These are phyloP conservation scores for Coemansia sp. DNA, from an alignment of 192 early-diverging fungal genomes.

Conservation along the genomic window DNA sequence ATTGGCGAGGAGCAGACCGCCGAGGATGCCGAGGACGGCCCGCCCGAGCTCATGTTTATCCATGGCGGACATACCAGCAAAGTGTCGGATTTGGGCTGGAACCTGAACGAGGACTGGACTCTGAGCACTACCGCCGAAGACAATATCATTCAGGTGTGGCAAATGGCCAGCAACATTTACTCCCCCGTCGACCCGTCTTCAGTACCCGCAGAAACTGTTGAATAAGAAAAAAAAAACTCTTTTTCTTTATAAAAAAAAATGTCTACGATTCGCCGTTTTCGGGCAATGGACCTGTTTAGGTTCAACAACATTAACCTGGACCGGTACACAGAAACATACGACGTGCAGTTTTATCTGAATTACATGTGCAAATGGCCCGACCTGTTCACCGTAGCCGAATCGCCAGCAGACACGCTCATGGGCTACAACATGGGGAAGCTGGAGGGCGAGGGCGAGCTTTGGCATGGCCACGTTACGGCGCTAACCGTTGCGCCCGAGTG, in stretches of 20 bases:
- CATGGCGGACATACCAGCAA: constrained; percentile 98
- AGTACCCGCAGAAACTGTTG: constrained; percentile 33
- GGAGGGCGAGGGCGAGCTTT: constrained; percentile 80
- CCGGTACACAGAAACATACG: constrained; percentile 93
- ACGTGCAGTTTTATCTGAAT: constrained; percentile 87
- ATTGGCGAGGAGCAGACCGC: constrained; percentile 94
- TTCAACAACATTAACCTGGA: constrained; percentile 98
- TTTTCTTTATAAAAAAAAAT: constrained; percentile 23
- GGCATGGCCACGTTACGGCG: constrained; percentile 99
- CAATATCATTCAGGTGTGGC: constrained; percentile 98
- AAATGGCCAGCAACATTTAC: constrained; percentile 78
- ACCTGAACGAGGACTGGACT: constrained; percentile 89
- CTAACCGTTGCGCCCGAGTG: constrained; percentile 95
- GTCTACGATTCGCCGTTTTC: constrained; percentile 60
- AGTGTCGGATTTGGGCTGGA: constrained; percentile 96
- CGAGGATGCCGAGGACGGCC: constrained; percentile 97
- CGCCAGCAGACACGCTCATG: constrained; percentile 69
- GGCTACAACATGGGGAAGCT: constrained; percentile 94
- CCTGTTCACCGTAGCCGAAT: constrained; percentile 81
- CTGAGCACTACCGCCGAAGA: constrained; percentile 93
- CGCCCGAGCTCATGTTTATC: constrained; percentile 96
- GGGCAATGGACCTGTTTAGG: constrained; percentile 87
- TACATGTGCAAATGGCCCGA: constrained; percentile 95
- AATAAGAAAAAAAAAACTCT: constrained; percentile 6
- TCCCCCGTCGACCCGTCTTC: constrained; percentile 35